phyloP scores from a whole-genome alignment of 306 rosid species.

The Ammopiptanthus mongolicus region DNA sequence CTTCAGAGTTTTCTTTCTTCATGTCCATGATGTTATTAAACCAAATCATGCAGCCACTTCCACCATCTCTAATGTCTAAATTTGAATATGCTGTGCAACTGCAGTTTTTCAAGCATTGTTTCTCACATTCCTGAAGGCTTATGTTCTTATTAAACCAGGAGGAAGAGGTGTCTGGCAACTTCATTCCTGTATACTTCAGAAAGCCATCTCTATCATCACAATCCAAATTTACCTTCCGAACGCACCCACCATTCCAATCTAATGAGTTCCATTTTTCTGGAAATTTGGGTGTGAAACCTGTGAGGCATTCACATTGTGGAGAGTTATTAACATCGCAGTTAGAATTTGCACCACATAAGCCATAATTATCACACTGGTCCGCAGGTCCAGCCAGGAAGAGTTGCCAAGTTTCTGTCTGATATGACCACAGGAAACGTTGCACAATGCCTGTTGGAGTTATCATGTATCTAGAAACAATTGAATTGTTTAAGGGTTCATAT shows the following conservation, averaged over 20 bases:
- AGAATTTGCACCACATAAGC: conserved; percentile 13
- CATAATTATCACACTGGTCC: conserved; percentile 27
- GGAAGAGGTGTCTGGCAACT: conserved; percentile 31
- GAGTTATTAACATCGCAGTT: not conserved
- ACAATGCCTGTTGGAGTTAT: not conserved
- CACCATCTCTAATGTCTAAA: conserved; percentile 12
- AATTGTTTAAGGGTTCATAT: not conserved
- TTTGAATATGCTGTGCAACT: conserved; percentile 27
- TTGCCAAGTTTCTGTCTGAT: conserved; percentile 11
- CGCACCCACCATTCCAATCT: conserved; percentile 22
- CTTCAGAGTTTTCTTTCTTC: not conserved
- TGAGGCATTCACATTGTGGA: conserved; percentile 20
- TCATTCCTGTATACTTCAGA: not conserved
- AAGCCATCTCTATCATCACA: conserved; percentile 20
- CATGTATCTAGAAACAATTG: not conserved
- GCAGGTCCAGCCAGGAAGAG: not conserved
- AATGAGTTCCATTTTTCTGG: not conserved
- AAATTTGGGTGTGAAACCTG: conserved; percentile 14
- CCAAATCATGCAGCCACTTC: conserved; percentile 40
- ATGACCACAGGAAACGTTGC: conserved; percentile 22
- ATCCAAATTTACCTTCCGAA: not conserved
- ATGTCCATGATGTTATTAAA: conserved; percentile 24
- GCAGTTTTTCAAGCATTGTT: conserved; percentile 27
- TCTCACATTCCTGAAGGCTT: conserved; percentile 24
- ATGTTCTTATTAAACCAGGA: conserved; percentile 22